These are phyloP conservation scores for Talaromyces ruber DNA, from an alignment of 495 filamentous ascomycete species.

Conservation along the genomic window DNA sequence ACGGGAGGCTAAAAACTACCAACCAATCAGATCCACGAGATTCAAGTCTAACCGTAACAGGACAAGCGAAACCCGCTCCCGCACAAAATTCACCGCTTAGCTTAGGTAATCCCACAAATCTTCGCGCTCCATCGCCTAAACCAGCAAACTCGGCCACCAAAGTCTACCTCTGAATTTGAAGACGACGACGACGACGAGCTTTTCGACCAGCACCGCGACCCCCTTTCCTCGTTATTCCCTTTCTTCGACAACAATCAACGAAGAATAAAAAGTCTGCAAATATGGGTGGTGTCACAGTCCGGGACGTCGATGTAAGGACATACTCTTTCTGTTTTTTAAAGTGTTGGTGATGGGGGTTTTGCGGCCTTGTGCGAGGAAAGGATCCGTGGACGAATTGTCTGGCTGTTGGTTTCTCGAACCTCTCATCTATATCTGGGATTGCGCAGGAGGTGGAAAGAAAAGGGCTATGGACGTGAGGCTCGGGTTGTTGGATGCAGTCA, in stretches of 20 bases:
- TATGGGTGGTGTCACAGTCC: conserved; percentile 82
- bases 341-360: not conserved
- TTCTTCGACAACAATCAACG: conserved; percentile 10
- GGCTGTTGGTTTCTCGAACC: not conserved
- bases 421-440: not conserved
- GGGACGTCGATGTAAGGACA: conserved; percentile 79
- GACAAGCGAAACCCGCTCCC: conserved; percentile 9
- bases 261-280: conserved; percentile 46
- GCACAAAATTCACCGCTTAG: conserved; percentile 4
- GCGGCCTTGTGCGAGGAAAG: not conserved
- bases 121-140: conserved; percentile 7
- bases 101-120: conserved; percentile 8
- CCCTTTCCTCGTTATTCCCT: not conserved
- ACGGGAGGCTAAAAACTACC: not conserved
- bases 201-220: not conserved
- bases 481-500: not conserved
- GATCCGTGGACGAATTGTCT: not conserved
- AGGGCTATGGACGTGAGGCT: not conserved
- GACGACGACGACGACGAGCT: not conserved
- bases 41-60: not conserved
- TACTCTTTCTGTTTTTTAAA: not conserved
- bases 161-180: not conserved
- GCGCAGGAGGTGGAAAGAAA: not conserved
- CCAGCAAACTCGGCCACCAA: not conserved
- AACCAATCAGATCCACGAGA: not conserved